Conservation (phyloP, 2,329 filamentous ascomycete genomes). For the Graphilbum fragrans region DNA sequence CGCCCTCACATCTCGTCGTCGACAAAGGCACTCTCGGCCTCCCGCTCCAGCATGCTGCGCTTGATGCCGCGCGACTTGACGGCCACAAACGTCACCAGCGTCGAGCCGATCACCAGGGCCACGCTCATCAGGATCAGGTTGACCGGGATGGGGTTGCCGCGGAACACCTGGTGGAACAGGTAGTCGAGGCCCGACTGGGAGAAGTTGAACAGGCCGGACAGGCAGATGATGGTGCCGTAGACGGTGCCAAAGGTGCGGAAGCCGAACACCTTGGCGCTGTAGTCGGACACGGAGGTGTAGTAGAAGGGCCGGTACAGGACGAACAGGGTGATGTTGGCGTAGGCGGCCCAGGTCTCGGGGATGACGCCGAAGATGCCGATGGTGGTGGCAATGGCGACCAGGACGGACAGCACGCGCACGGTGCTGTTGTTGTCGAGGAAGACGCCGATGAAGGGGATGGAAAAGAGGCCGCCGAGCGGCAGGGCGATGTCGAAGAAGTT, state of each 20-base stretch:
- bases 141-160: conserved; percentile 62
- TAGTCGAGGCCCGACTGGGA: conserved; percentile 69
- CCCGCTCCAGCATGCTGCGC: conserved; percentile 18
- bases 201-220: conserved; percentile 76
- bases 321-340: conserved; percentile 66
- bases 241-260: conserved; percentile 87
- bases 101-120: conserved; percentile 51
- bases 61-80: conserved; percentile 23
- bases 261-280: conserved; percentile 82
- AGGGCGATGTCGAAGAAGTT: conserved; percentile 71
- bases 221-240: conserved; percentile 82
- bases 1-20: background rate
- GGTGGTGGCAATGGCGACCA: conserved; percentile 58
- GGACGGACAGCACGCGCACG: conserved; percentile 52
- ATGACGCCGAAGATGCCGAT: conserved; percentile 71
- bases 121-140: conserved; percentile 55
- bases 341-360: conserved; percentile 56
- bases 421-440: conserved; percentile 70
- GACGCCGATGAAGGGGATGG: conserved; percentile 74
- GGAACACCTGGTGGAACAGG: conserved; percentile 61
- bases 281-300: conserved; percentile 84
- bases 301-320: conserved; percentile 81
- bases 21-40: conserved; percentile 17
- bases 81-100: conserved; percentile 55
- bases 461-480: conserved; percentile 70